A percentile compares a stretch with the other conserved stretches of the same genome.
These are phyloP conservation scores for Helicocarpus griseus DNA, from an alignment of 2,329 filamentous ascomycete species.

Conservation along the genomic window DNA sequence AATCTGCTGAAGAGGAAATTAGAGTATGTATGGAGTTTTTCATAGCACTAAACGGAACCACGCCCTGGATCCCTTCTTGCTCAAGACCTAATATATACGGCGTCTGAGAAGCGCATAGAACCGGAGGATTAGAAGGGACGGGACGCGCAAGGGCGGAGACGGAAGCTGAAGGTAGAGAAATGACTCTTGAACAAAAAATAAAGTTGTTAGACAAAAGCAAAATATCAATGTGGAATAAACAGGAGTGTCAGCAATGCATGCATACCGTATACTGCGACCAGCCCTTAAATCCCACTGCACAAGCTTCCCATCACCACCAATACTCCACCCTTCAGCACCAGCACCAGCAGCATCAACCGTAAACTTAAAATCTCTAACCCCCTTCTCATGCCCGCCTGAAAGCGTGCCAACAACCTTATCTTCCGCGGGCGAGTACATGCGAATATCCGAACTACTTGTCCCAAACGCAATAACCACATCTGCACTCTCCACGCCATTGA, in stretches of 20 bases:
- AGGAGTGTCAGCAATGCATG: constrained; percentile 2
- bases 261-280: constrained; percentile 35
- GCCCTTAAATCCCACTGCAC: constrained; percentile 43
- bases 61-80: constrained; percentile 26
- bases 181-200: constrained; percentile 24
- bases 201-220: constrained; percentile 5
- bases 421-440: constrained; percentile 41
- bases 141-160: constrained; percentile 33
- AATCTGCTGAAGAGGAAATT: constrained; percentile 30
- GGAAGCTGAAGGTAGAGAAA: constrained; percentile 34
- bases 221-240: constrained; percentile 1
- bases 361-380: constrained; percentile 43
- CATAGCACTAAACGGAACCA: constrained; percentile 39
- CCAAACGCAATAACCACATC: constrained; percentile 40
- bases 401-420: constrained; percentile 37
- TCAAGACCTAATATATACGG: constrained; percentile 38
- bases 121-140: constrained; percentile 30
- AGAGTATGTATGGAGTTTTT: constrained; percentile 40
- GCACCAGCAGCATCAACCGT: constrained; percentile 28
- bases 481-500: constrained; percentile 25
- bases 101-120: constrained; percentile 43
- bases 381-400: constrained; percentile 38
- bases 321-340: constrained; percentile 41
- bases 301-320: constrained; percentile 43
- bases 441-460: constrained; percentile 39